Conservation (phyloP, 2,329 filamentous ascomycete species). For the Ustilaginoidea virens region DNA sequence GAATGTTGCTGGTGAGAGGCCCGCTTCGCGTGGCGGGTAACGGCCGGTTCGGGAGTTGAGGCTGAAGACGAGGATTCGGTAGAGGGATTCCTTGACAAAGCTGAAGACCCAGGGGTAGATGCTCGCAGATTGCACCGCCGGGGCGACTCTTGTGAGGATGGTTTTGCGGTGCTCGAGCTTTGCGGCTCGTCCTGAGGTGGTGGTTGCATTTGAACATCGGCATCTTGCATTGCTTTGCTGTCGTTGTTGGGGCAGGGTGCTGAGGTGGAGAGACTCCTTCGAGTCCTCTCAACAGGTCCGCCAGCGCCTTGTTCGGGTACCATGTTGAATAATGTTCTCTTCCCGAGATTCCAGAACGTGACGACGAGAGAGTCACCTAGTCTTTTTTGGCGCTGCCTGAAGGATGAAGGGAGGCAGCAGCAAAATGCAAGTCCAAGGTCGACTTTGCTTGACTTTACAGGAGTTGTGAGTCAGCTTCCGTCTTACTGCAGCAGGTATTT, state of each 20-base stretch:
- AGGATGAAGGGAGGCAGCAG: too few species aligned
- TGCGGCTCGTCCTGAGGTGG: slow-evolving; percentile 19
- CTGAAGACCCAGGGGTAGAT: slow-evolving; percentile 12
- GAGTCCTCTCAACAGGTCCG: slow-evolving; percentile 20
- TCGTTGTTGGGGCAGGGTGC: slow-evolving; percentile 27
- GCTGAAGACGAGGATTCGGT: slow-evolving; percentile 19
- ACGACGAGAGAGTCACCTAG: too few species aligned
- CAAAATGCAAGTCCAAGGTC: too few species aligned
- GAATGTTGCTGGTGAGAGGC: slow-evolving; percentile 8
- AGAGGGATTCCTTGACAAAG: slow-evolving; percentile 20
- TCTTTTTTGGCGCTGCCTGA: too few species aligned
- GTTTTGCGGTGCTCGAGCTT: slow-evolving; percentile 12
- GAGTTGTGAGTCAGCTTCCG: too few species aligned
- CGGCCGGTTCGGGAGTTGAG: slow-evolving; percentile 9
- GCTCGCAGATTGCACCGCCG: slow-evolving; percentile 19
- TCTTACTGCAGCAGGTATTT: too few species aligned
- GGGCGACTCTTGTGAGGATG: slow-evolving; percentile 23
- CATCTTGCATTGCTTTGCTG: slow-evolving; percentile 27
- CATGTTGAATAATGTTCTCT: slow-evolving; percentile 10
- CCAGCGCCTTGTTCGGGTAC: slow-evolving; percentile 32
- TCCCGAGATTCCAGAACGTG: background rate
- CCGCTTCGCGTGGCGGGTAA: slow-evolving; percentile 9
- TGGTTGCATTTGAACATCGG: slow-evolving; percentile 21
- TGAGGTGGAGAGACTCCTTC: slow-evolving; percentile 20
- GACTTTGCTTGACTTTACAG: too few species aligned